Conservation (phyloP, 176 grass and related monocot species). For the Raddia distichophylla region DNA sequence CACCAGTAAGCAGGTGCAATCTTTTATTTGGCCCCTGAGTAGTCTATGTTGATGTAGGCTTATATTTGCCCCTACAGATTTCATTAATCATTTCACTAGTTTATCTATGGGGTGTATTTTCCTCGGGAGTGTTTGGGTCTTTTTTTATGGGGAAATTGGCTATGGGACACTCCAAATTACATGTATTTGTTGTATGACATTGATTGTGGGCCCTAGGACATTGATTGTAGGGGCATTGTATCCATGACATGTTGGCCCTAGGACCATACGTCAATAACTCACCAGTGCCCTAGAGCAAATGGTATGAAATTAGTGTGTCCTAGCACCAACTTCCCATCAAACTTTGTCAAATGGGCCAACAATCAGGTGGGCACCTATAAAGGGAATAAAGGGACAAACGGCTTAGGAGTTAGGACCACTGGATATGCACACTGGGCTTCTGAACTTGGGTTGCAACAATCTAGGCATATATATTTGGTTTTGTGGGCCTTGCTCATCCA, state of each 20-base stretch:
- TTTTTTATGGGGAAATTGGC: too few species aligned
- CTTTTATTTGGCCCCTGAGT: not conserved
- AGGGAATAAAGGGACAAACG: constrained; percentile 5
- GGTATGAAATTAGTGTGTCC: too few species aligned
- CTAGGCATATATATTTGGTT: not conserved
- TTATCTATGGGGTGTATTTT: not conserved
- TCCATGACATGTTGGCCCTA: too few species aligned
- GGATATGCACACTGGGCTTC: constrained; percentile 20
- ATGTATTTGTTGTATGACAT: too few species aligned
- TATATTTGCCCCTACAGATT: constrained; percentile 17
- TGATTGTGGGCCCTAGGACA: too few species aligned
- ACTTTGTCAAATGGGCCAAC: constrained; percentile 27
- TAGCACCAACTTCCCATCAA: too few species aligned
- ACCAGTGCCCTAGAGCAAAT: too few species aligned
- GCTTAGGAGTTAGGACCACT: constrained; percentile 17
- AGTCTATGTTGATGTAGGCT: not conserved
- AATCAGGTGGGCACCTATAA: constrained; percentile 15
- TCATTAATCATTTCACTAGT: not conserved
- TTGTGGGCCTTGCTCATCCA: constrained; percentile 7
- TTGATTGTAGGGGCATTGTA: too few species aligned
- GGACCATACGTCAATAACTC: too few species aligned
- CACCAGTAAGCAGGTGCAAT: not conserved
- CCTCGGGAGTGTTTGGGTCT: not conserved
- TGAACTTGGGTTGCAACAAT: not conserved
- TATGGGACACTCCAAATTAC: too few species aligned